Percentiles rank a stretch among this genome's conserved stretches.
phyloP scores from a whole-genome alignment of 169 alveolate species.

The Ichthyophthirius multifiliis region DNA sequence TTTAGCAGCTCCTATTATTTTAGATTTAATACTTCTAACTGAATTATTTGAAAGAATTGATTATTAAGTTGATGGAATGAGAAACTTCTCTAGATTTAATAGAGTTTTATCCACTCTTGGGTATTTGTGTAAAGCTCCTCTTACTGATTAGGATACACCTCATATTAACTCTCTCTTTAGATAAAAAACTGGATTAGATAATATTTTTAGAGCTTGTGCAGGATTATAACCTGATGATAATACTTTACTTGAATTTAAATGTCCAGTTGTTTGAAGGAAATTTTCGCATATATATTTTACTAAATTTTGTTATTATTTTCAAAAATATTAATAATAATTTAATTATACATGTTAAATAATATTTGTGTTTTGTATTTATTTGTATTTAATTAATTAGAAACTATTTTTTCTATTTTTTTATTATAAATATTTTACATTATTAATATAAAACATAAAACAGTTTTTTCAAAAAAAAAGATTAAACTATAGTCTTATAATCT shows the following conservation, averaged over 20 bases:
- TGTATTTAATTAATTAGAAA: too few relatives aligned
- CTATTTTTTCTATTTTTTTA: too few relatives aligned
- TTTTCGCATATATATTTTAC: too few relatives aligned
- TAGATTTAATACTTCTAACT: conserved; percentile 83
- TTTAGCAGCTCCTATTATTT: conserved; percentile 89
- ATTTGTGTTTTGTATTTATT: too few relatives aligned
- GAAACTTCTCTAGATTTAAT: conserved; percentile 58
- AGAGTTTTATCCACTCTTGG: conserved; percentile 66
- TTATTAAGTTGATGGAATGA: conserved; percentile 54
- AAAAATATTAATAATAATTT: too few relatives aligned
- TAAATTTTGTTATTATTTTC: too few relatives aligned
- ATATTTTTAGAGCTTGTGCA: conserved; percentile 66
- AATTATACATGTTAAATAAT: too few relatives aligned
- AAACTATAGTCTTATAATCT: too few relatives aligned
- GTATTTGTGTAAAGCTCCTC: conserved; percentile 81
- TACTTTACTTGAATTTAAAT: conserved; percentile 9
- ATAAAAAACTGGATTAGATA: conserved; percentile 64
- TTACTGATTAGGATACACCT: conserved; percentile 57
- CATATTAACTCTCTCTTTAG: conserved; percentile 62
- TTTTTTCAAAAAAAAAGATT: too few relatives aligned
- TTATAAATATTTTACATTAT: too few relatives aligned
- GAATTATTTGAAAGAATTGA: conserved; percentile 81
- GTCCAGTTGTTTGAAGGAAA: too few relatives aligned
- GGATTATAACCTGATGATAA: conserved; percentile 52
- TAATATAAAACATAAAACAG: too few relatives aligned